Percentiles rank a stretch among this genome's conserved stretches.
These are phyloP conservation scores for Lathyrus aphaca DNA, from an alignment of 306 rosid genomes.

Conservation along the genomic window DNA sequence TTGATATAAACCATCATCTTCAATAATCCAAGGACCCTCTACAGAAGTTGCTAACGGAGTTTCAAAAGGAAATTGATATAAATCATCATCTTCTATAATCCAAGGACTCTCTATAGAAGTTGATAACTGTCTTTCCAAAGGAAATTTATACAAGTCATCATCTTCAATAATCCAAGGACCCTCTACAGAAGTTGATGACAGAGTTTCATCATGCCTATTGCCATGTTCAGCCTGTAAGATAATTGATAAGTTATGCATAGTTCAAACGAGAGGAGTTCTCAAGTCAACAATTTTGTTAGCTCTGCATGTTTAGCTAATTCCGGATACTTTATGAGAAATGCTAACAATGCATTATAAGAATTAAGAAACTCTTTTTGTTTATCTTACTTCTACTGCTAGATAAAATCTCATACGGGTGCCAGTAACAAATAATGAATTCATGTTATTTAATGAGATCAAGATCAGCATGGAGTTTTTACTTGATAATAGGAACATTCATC, in stretches of 20 bases:
- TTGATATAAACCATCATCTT: conserved; percentile 48
- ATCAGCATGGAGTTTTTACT: neutral
- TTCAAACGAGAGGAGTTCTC: conserved; percentile 23
- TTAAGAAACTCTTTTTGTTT: neutral
- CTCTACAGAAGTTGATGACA: conserved; percentile 34
- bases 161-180: conserved; percentile 48
- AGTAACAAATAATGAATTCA: conserved; percentile 13
- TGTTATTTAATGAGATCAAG: conserved; percentile 9
- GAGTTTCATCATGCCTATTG: conserved; percentile 45
- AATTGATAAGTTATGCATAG: conserved; percentile 24
- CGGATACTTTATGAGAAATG: neutral
- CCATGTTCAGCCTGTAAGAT: conserved; percentile 67
- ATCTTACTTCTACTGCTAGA: neutral
- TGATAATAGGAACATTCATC: neutral
- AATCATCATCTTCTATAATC: conserved; percentile 50
- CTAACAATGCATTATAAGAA: conserved; percentile 5
- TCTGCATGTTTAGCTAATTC: conserved; percentile 15
- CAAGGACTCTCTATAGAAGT: conserved; percentile 36
- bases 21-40: conserved; percentile 39
- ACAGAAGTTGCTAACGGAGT: conserved; percentile 35
- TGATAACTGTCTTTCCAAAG: conserved; percentile 38
- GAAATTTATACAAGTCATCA: conserved; percentile 41
- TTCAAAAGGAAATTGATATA: conserved; percentile 43
- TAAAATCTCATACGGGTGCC: conserved; percentile 18
- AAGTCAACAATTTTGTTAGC: neutral